These are phyloP conservation scores for Ceratocystis cubensis DNA, from an alignment of 2,329 filamentous ascomycete species.

Conservation along the genomic window DNA sequence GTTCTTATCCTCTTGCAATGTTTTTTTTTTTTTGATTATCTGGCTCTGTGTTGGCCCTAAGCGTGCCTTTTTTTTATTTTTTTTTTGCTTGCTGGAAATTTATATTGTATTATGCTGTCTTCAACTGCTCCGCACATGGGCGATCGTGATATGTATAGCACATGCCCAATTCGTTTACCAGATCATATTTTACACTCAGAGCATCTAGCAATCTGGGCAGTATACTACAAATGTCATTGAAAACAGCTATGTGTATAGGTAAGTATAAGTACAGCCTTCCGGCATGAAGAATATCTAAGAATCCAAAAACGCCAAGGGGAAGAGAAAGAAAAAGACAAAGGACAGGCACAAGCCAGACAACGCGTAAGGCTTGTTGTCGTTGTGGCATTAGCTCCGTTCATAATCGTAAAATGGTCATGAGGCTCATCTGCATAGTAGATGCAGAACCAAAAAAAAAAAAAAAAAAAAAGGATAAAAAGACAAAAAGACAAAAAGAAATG, in stretches of 20 bases:
- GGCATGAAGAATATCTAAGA: constrained; percentile 1
- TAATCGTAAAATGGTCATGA: background rate
- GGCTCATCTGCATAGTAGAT: background rate
- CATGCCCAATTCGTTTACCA: too few species aligned
- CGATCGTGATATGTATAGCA: too few species aligned
- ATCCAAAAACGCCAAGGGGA: background rate
- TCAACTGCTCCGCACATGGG: too few species aligned
- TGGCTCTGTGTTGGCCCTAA: constrained; percentile 6
- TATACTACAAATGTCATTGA: background rate
- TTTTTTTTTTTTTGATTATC: constrained; percentile 12
- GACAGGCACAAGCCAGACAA: background rate
- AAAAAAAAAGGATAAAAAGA: too few species aligned
- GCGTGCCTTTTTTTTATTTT: background rate
- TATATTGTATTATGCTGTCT: too few species aligned
- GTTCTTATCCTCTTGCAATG: constrained; percentile 20
- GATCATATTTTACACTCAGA: too few species aligned
- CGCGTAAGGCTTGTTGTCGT: background rate
- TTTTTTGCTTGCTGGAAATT: too few species aligned
- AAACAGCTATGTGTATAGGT: background rate
- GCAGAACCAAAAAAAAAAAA: background rate
- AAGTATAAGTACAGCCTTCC: background rate
- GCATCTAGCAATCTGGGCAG: too few species aligned
- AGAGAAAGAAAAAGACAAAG: constrained; percentile 5
- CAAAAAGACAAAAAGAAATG: too few species aligned
- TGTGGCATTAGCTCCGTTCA: background rate